Percentiles rank a stretch among this genome's conserved stretches.
Conservation (phyloP, 169 alveolate genomes). For the Amoebophrya sp. region DNA sequence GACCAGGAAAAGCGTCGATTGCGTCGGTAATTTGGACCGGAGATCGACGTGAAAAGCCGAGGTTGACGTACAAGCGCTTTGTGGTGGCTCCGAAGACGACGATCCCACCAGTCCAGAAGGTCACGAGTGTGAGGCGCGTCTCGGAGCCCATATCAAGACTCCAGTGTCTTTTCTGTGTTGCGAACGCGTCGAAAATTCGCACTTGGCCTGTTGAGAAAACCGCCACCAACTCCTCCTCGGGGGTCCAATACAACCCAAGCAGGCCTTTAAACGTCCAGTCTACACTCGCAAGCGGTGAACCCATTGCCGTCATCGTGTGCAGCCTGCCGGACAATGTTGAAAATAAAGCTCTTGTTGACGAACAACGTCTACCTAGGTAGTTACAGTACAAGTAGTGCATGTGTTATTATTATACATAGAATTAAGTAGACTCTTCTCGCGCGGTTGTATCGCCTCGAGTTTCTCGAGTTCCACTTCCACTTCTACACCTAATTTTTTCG, state of each 20-base stretch:
- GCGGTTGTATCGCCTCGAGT: no score
- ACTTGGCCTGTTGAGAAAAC: neutral
- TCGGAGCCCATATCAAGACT: neutral
- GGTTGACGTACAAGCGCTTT: neutral
- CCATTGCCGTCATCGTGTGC: neutral
- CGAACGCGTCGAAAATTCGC: neutral
- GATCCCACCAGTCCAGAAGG: conserved; percentile 8
- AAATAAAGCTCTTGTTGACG: no score
- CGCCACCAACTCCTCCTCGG: neutral
- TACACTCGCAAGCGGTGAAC: neutral
- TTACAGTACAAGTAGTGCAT: no score
- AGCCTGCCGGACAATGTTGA: no score
- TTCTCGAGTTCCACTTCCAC: no score
- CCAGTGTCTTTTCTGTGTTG: neutral
- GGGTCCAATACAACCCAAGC: conserved; percentile 1
- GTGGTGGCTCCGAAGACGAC: neutral
- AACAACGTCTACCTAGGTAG: no score
- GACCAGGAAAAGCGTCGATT: neutral
- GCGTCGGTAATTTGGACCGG: neutral
- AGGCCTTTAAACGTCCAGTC: conserved; percentile 17
- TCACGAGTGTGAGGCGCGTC: neutral
- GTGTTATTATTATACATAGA: no score
- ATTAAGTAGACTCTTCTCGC: no score
- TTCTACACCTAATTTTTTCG: no score
- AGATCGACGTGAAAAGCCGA: neutral